Conservation (phyloP, 345 rosid genomes). For the Pseudoturritis turrita region DNA sequence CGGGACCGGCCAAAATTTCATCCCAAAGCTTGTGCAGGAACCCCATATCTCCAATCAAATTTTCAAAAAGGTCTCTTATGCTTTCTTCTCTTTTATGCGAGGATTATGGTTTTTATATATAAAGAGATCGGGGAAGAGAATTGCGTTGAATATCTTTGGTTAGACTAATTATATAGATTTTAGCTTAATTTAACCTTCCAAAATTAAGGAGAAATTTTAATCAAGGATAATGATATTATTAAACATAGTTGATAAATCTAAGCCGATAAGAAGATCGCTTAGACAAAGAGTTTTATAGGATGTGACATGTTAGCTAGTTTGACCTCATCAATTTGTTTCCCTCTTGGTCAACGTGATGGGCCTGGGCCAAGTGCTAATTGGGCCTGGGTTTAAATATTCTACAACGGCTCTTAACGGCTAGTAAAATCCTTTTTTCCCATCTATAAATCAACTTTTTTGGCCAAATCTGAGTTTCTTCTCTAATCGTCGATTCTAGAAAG, state of each 20-base stretch:
- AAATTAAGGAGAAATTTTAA: constrained; percentile 15
- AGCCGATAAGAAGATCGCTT: background rate
- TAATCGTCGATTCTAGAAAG: background rate
- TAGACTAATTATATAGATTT: constrained; percentile 14
- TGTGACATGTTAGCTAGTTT: constrained; percentile 19
- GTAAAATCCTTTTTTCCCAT: background rate
- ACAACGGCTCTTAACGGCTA: constrained; percentile 36
- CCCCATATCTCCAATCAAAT: constrained; percentile 39
- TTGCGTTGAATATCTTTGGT: constrained; percentile 20
- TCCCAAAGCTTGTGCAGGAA: constrained; percentile 87
- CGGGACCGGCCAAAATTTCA: constrained; percentile 91
- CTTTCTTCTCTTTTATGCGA: constrained; percentile 8
- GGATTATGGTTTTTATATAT: constrained; percentile 1
- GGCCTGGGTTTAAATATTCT: background rate
- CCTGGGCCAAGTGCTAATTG: background rate
- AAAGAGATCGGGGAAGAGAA: constrained; percentile 33
- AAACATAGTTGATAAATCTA: constrained; percentile 21
- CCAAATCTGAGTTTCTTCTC: background rate
- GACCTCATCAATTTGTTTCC: background rate
- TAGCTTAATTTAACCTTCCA: constrained; percentile 19
- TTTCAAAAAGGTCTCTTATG: background rate
- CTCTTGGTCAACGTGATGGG: background rate
- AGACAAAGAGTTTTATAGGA: constrained; percentile 9
- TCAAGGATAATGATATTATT: constrained; percentile 16
- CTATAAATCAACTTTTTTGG: background rate